Evolutionary conservation across 176 grass and related monocot genomes (phyloP).

Genomic region (Urochloa ruziziensis): DNA sequence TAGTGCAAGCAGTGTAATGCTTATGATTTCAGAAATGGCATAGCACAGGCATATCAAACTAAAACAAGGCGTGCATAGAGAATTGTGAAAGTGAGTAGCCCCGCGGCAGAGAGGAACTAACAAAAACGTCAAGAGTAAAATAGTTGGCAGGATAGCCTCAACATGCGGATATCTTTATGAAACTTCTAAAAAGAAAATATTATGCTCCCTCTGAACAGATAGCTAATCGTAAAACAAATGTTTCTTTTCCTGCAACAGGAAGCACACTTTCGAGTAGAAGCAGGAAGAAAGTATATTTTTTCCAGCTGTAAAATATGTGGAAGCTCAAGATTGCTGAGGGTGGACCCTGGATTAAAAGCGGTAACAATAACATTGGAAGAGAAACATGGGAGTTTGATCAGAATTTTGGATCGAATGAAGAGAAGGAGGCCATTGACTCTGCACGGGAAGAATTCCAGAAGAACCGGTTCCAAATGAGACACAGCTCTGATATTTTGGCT

Average conservation of each 20-base stretch:
- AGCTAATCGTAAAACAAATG: background rate
- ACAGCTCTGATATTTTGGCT: conserved; percentile 66
- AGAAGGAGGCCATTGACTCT: conserved; percentile 38
- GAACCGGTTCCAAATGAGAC: conserved; percentile 47
- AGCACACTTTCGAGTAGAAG: background rate
- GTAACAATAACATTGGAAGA: conserved; percentile 51
- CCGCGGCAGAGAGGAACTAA: background rate
- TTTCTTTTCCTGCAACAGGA: background rate
- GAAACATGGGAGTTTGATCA: conserved; percentile 70
- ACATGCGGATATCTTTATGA: background rate
- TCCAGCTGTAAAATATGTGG: conserved; percentile 46
- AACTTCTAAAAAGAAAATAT: background rate
- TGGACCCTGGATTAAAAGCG: conserved; percentile 45
- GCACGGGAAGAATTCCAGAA: conserved; percentile 44
- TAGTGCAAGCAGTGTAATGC: background rate
- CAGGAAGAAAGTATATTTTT: background rate
- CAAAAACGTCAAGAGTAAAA: background rate
- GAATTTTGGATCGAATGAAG: conserved; percentile 48
- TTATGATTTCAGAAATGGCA: background rate
- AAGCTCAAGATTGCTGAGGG: conserved; percentile 64
- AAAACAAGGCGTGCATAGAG: background rate
- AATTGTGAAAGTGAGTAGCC: background rate
- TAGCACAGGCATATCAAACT: background rate
- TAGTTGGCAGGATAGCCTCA: background rate
- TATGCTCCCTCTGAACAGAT: background rate